Percentiles rank a stretch among this genome's conserved stretches.
Evolutionary conservation across 2,329 filamentous ascomycete genomes (phyloP).

Genomic region (Fusarium tjaetaba): DNA sequence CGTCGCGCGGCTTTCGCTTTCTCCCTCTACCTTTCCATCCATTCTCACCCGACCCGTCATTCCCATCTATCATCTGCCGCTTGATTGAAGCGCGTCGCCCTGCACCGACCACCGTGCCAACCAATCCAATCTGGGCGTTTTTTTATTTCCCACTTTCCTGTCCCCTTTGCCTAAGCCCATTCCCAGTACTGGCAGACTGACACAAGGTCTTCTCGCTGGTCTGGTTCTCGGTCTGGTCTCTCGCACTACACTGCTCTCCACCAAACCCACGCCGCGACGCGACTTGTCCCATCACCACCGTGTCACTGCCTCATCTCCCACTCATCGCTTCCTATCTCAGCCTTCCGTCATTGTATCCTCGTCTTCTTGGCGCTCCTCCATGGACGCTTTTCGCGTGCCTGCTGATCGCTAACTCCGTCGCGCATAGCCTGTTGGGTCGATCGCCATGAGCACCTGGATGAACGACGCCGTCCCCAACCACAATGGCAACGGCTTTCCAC

Average conservation of each 20-base stretch:
- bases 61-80: constrained; percentile 38
- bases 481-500: constrained; percentile 75
- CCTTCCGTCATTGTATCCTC: constrained; percentile 40
- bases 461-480: constrained; percentile 76
- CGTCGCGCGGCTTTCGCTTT: constrained; percentile 32
- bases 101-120: constrained; percentile 39
- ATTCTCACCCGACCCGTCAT: constrained; percentile 35
- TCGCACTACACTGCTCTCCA: constrained; percentile 52
- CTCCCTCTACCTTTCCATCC: constrained; percentile 32
- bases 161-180: constrained; percentile 27
- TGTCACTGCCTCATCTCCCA: constrained; percentile 58
- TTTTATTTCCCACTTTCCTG: constrained; percentile 36
- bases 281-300: constrained; percentile 57
- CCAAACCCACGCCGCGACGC: constrained; percentile 55
- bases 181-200: constrained; percentile 32
- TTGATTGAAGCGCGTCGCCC: constrained; percentile 37
- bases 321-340: constrained; percentile 52
- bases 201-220: constrained; percentile 40
- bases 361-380: constrained; percentile 50
- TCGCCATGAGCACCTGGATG: constrained; percentile 78
- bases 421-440: constrained; percentile 56
- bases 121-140: constrained; percentile 40
- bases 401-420: constrained; percentile 58
- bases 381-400: constrained; percentile 53
- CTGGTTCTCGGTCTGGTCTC: constrained; percentile 39